Evolutionary conservation across 352 stramenopile species (phyloP), one percentile per base, ranked within the genome.

Genomic region (Thalassiosira hispida): DNA sequence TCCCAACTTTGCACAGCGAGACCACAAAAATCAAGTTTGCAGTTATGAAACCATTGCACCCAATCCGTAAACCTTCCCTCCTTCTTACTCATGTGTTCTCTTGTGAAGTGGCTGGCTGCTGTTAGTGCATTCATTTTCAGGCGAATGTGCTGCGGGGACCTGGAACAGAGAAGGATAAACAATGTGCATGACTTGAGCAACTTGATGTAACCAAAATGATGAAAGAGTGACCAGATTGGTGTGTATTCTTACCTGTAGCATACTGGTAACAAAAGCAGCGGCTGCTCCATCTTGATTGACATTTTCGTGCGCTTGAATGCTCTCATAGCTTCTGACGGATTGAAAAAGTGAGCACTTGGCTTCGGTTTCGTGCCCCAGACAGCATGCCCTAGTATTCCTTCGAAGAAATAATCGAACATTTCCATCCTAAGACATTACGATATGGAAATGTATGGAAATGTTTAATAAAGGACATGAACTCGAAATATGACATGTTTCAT

Each of bases 401-500:
- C 77, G 60, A 94, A 94, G 66, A 92, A 93, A 62, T 92, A 94
- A 51, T 94, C 89, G 38, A 91, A 85, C 18, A 94, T 85, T 74
- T 94, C 89, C 22, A 92, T 23, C 53, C 53, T n/a, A n/a, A n/a
- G n/a, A n/a, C n/a, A n/a, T n/a, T n/a, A n/a, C n/a, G n/a, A n/a
- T n/a, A n/a, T n/a, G n/a, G n/a, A n/a, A n/a, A n/a, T n/a, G n/a
- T n/a, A n/a, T n/a, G n/a, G n/a, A n/a, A n/a, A n/a, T n/a, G n/a
- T n/a, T n/a, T n/a, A n/a, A n/a, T n/a, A n/a, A n/a, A n/a, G n/a
- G n/a, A n/a, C n/a, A n/a, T n/a, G n/a, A n/a, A n/a, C n/a, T n/a
- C n/a, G n/a, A n/a, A n/a, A n/a, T n/a, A n/a, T n/a, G n/a, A n/a
- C n/a, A n/a, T n/a, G n/a, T n/a, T n/a, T n/a, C n/a, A n/a, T n/a